phyloP scores from a whole-genome alignment of 2,329 filamentous ascomycete species.

The Colletotrichum lentis region DNA sequence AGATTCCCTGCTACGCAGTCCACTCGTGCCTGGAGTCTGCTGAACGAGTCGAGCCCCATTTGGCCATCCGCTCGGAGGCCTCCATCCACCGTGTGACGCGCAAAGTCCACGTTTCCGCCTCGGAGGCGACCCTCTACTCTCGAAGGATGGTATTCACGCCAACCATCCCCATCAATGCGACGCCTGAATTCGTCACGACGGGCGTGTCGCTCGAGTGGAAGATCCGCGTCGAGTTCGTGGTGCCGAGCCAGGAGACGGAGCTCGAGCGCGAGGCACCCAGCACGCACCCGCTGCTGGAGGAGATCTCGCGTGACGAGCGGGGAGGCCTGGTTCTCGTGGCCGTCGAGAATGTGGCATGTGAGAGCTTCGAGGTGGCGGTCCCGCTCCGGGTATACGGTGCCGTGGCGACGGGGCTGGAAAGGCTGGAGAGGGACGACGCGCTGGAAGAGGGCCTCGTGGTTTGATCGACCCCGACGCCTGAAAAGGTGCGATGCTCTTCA shows the following conservation, averaged over 20 bases:
- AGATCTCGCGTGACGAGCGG: conserved; percentile 79
- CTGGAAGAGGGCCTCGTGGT: conserved; percentile 56
- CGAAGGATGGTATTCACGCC: conserved; percentile 81
- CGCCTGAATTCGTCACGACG: conserved; percentile 90
- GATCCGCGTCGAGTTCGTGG: conserved; percentile 90
- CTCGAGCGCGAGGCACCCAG: conserved; percentile 32
- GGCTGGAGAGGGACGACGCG: conserved; percentile 63
- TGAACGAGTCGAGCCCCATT: conserved; percentile 79
- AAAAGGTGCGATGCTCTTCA: not conserved
- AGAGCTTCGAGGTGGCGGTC: conserved; percentile 90
- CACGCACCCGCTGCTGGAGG: conserved; percentile 72
- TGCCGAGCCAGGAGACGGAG: conserved; percentile 56
- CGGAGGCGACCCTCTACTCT: conserved; percentile 84
- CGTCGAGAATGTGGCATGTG: conserved; percentile 79
- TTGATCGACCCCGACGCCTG: conserved; percentile 39
- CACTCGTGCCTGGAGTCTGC: conserved; percentile 85
- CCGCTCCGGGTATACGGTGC: conserved; percentile 82
- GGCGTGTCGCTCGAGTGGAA: conserved; percentile 90
- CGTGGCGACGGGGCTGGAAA: conserved; percentile 64
- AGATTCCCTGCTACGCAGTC: conserved; percentile 85
- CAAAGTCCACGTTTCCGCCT: conserved; percentile 78
- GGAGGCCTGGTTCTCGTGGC: conserved; percentile 78
- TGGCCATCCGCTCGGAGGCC: conserved; percentile 84
- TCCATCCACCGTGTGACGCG: conserved; percentile 88
- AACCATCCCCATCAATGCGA: conserved; percentile 82